Base-by-base conservation (phyloP, 2,329 filamentous ascomycete species). In the Phialocephala subalpina region DNA sequence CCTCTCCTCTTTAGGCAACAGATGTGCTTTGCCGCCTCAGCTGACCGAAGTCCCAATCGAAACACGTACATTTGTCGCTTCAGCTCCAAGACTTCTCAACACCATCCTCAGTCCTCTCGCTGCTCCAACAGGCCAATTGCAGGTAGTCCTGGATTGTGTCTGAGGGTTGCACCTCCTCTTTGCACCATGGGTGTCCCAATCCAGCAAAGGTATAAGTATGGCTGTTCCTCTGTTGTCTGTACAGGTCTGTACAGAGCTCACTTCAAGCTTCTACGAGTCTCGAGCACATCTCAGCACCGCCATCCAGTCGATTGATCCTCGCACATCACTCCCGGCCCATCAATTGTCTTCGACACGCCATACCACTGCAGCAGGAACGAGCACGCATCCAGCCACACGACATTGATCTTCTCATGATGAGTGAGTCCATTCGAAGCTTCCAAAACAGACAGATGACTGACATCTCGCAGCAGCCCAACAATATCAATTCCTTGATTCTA, bases 111-210 rank as follows among this genome's bases (percentile, higher is more conserved):
- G 29, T 38, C 35, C 55, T 38, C 29, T 38, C 29, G 55, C 55
- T 36, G 55, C 55, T 57, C 7, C 29, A 36, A 57, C 25, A 33
- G 55, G 35, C 55, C 55, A 57, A 57, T 57, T 55, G 52, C 33
- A 33, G n/a, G 22, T 49, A 11, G 40, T 42, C 18, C 45, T 49
- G n/a, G n/a, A 22, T 49, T 22, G n/a, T 22, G 45, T 49, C n/a
- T 11, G n/a, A 11, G 45, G n/a, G 9, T 8, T 7, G 22, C n/a
- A 11, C n/a, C n/a, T 38, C 16, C 35, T 38, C 29, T 38, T 33
- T 22, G 33, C 20, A 57, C 20, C 35, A 40, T 57, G 55, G 29
- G 20, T 22, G 33, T 57, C 35, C 33, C 9, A 7, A 12, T 57
- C 8, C 29, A 22, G 29, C 9, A 38, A 22, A 57, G 35, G 55